These are phyloP conservation scores for Crithidia expoeki DNA, from an alignment of 208 protist species.

Conservation along the genomic window DNA sequence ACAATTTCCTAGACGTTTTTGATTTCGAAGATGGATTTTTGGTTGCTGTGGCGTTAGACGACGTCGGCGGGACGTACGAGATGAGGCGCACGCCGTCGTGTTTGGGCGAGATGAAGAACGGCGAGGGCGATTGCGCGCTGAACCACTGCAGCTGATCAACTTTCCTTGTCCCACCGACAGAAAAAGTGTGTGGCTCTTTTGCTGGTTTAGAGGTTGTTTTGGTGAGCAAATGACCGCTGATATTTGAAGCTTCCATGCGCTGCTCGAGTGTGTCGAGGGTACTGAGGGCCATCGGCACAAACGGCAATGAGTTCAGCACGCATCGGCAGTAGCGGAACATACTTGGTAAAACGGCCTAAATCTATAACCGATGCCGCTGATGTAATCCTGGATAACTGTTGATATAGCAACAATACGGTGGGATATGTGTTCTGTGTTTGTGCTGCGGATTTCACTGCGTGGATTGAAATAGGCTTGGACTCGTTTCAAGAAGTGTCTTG, in stretches of 20 bases:
- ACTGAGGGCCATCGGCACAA: slow-evolving; percentile 87
- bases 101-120: slow-evolving; percentile 90
- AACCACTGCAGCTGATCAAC: slow-evolving; percentile 43
- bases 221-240: not conserved
- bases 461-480: no score
- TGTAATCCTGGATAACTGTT: no score
- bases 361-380: no score
- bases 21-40: not conserved
- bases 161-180: slow-evolving; percentile 1
- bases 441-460: no score
- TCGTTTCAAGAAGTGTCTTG: no score
- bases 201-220: not conserved
- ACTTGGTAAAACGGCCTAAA: no score
- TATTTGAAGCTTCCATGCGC: slow-evolving; percentile 21
- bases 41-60: not conserved
- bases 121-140: slow-evolving; percentile 17
- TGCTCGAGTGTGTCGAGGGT: slow-evolving; percentile 67
- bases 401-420: no score
- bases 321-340: slow-evolving; percentile 33
- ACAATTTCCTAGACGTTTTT: not conserved
- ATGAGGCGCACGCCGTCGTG: slow-evolving; percentile 86
- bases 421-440: no score
- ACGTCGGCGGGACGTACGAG: slow-evolving; percentile 55
- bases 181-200: not conserved
- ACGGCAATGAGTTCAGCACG: slow-evolving; percentile 47